Evolutionary conservation across 1,139 yeast genomes (phyloP), one percentile per base, ranked within the genome.

Genomic region (Diutina siamensis): DNA sequence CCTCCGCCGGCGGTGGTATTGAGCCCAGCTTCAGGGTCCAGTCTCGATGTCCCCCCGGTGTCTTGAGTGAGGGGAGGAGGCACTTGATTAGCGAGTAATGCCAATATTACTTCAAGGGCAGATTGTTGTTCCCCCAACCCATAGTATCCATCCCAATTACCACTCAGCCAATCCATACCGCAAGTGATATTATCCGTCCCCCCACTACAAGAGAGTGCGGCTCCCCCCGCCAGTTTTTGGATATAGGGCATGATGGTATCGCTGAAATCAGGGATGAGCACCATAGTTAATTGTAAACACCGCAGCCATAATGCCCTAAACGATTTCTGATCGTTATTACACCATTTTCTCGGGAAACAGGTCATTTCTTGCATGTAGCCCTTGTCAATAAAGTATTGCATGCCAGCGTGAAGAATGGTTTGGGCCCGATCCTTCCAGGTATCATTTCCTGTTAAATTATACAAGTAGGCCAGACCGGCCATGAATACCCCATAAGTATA

Each of bases 51-150:
- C 3, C 44, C 44, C 15, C 44, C 44, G 2, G 22, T 32, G 3
- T 18, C 20, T 5, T 21, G 28, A 8, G 44, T 32, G 10, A 4
- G 31, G 15, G 44, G 44, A 12, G 44, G 21, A 12, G 35, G 44
- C 13, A 5, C n/a, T 3, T 19, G 22, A 7, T 7, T 7, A n/a
- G 18, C 36, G 8, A 41, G 13, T 18, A 31, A 19, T 18, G 35
- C 35, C 51, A 51, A 41, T 28, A 88, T 74, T 3, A 77, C 78
- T 59, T 88, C 97, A 48, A 88, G 67, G 0, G 97, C 95, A 44
- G 79, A 63, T 84, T 89, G 85, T 62, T 89, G 96, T 63, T 89
- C 97, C 51, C 97, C 97, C 36, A 89, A 71, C n/a, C 97, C 97
- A 55, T 76, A 88, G 45, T 55, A 60, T 2, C 80, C 82, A 62